Conservation (phyloP, 805 yeast species). For the Kluyveromyces aestuarii region DNA sequence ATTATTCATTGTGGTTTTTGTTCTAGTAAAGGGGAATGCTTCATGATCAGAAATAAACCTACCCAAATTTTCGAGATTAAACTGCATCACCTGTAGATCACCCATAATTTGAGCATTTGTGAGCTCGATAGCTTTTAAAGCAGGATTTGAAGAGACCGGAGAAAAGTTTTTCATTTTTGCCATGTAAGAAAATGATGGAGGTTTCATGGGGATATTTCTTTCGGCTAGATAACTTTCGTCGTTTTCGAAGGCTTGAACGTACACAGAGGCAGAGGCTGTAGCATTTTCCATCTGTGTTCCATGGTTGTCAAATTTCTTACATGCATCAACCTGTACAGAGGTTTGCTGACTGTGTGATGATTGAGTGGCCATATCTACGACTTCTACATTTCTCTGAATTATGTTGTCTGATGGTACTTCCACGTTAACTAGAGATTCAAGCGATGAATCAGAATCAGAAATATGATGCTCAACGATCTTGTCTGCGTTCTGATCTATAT, state of each 20-base stretch:
- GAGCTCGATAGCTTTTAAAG: conserved; percentile 14
- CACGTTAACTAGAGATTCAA: background rate
- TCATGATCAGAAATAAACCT: conserved; percentile 29
- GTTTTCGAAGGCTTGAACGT: conserved; percentile 23
- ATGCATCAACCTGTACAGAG: background rate
- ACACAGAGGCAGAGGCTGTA: conserved; percentile 5
- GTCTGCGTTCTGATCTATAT: background rate
- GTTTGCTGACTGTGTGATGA: background rate
- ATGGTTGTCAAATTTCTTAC: background rate
- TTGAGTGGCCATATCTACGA: background rate
- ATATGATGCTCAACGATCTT: background rate
- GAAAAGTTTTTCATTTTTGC: conserved; percentile 11
- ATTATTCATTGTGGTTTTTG: conserved; percentile 19
- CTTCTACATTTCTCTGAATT: background rate
- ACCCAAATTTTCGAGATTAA: conserved; percentile 23
- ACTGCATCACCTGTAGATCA: conserved; percentile 26
- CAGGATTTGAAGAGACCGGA: conserved; percentile 9
- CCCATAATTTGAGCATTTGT: conserved; percentile 23
- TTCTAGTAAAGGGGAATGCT: conserved; percentile 17
- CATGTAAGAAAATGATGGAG: conserved; percentile 13
- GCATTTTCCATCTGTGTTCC: conserved; percentile 14
- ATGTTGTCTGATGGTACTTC: background rate
- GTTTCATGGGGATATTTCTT: conserved; percentile 13
- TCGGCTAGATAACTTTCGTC: conserved; percentile 28
- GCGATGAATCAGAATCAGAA: background rate